Evolutionary conservation across 305 asterid species (phyloP).

Genomic region (Fraxinus paxiana): DNA sequence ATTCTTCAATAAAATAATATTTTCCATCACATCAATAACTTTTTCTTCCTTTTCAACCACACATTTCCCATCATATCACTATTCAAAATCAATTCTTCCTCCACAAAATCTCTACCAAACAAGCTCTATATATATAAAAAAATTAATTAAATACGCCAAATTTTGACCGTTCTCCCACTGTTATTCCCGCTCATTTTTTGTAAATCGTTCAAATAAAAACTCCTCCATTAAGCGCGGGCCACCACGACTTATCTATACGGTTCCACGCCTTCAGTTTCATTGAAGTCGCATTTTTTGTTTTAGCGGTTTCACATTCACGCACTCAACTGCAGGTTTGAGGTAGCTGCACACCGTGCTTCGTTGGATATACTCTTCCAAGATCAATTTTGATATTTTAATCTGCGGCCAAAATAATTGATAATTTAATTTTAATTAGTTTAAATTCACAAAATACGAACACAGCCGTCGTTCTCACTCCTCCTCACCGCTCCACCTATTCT

Average conservation of each 20-base stretch:
- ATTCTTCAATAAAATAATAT: no score
- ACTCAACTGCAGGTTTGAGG: not conserved
- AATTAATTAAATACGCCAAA: conserved; percentile 15
- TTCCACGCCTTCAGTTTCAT: not conserved
- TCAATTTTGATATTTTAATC: not conserved
- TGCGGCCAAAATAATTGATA: conserved; percentile 21
- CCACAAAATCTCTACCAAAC: no score
- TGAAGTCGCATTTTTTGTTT: not conserved
- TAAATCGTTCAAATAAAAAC: conserved; percentile 31
- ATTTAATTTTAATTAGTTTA: conserved; percentile 31
- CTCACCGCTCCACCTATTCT: conserved; percentile 20
- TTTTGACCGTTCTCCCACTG: conserved; percentile 27
- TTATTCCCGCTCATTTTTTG: conserved; percentile 49
- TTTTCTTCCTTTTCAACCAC: no score
- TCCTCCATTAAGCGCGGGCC: conserved; percentile 24
- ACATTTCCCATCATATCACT: no score
- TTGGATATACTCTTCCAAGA: conserved; percentile 3
- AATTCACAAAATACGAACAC: conserved; percentile 35
- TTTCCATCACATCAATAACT: no score
- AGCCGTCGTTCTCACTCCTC: conserved; percentile 44
- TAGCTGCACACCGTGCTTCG: conserved; percentile 11
- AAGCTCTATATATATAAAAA: not conserved
- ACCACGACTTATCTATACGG: conserved; percentile 8
- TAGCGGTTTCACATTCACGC: not conserved
- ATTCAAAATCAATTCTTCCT: no score